Evolutionary conservation across 2,329 filamentous ascomycete genomes (phyloP).

Genomic region (Epicoccum nigrum): DNA sequence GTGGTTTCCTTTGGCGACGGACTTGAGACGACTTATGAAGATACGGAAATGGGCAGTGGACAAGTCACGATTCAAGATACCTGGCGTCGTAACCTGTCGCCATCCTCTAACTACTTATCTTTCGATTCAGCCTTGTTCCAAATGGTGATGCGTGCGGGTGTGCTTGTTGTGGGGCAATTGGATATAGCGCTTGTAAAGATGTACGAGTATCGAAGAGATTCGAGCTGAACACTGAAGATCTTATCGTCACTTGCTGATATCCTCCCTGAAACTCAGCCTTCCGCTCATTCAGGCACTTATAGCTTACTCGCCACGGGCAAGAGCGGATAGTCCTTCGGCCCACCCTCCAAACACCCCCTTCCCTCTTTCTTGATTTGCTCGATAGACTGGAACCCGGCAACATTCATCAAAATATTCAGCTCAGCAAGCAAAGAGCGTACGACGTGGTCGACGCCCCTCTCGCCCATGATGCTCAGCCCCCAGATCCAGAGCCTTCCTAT

Average conservation of each 20-base stretch:
- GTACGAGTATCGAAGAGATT: too few species aligned
- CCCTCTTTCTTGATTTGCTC: slow-evolving; percentile 56
- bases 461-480: slow-evolving; percentile 65
- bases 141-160: too few species aligned
- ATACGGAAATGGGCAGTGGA: background rate
- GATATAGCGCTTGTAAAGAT: too few species aligned
- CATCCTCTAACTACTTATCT: slow-evolving; percentile 28
- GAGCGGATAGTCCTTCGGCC: slow-evolving; percentile 31
- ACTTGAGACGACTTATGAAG: slow-evolving; percentile 25
- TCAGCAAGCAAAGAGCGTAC: slow-evolving; percentile 67
- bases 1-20: slow-evolving; percentile 24
- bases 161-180: too few species aligned
- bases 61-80: slow-evolving; percentile 37
- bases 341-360: slow-evolving; percentile 32
- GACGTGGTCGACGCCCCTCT: slow-evolving; percentile 66
- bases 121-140: background rate
- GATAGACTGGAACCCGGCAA: slow-evolving; percentile 61
- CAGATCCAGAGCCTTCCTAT: slow-evolving; percentile 67
- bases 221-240: too few species aligned
- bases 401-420: slow-evolving; percentile 67
- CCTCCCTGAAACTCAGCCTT: too few species aligned
- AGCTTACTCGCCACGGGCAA: slow-evolving; percentile 34
- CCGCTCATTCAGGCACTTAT: slow-evolving; percentile 9
- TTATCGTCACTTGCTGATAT: too few species aligned
- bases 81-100: slow-evolving; percentile 42